A percentile compares a stretch with the other conserved stretches of the same genome.
Evolutionary conservation across 2,329 filamentous ascomycete genomes (phyloP).

Genomic region (Colletotrichum cordylinicola): DNA sequence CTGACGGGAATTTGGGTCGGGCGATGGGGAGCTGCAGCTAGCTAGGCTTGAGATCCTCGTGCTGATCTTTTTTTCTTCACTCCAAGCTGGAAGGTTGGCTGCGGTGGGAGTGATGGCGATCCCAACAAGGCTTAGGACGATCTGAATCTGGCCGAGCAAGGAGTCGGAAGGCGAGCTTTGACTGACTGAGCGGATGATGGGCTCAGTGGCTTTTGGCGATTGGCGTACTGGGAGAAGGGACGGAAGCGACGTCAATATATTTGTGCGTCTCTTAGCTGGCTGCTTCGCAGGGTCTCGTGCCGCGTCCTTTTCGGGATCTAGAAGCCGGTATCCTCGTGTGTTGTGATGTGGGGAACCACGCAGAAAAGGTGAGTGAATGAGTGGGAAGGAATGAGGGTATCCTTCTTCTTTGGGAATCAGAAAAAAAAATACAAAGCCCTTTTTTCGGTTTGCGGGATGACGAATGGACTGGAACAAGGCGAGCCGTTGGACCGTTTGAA

Average conservation of each 20-base stretch:
- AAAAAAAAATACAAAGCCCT: not conserved
- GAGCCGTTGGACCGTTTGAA: not conserved
- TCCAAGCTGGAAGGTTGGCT: not conserved
- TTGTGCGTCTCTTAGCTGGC: slow-evolving; percentile 5
- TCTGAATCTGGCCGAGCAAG: slow-evolving; percentile 16
- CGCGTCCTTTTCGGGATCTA: slow-evolving; percentile 17
- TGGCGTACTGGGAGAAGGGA: slow-evolving; percentile 8
- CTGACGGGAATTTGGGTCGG: not conserved
- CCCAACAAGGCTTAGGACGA: slow-evolving; percentile 16
- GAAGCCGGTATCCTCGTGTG: slow-evolving; percentile 1
- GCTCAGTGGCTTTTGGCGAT: not conserved
- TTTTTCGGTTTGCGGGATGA: not conserved
- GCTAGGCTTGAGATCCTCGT: not conserved
- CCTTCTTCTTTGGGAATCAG: not conserved
- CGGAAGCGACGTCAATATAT: slow-evolving; percentile 21
- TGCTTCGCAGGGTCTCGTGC: slow-evolving; percentile 15
- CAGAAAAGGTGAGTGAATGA: not conserved
- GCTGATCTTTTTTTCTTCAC: not conserved
- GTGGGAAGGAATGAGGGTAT: not conserved
- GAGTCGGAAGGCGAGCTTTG: not conserved
- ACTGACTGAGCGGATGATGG: not conserved
- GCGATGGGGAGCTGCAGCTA: not conserved
- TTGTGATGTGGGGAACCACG: not conserved
- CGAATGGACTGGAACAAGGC: slow-evolving; percentile 9
- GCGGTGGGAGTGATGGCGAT: slow-evolving; percentile 9